Conservation (phyloP, 2,329 filamentous ascomycete species). For the Phialophora verrucosa region DNA sequence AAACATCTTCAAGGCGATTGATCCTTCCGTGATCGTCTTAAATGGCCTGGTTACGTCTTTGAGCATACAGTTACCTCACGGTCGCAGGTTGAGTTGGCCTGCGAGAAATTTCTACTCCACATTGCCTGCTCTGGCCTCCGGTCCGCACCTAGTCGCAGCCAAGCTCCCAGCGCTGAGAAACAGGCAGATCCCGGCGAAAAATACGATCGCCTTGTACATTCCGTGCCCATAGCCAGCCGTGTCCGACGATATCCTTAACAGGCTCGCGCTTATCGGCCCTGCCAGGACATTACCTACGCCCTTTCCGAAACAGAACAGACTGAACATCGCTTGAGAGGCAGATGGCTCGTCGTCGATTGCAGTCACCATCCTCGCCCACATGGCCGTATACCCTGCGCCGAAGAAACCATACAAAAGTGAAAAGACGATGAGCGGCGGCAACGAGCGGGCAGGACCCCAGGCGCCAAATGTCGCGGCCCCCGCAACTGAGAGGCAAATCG, state of each 20-base stretch:
- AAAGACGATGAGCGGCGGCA: slow-evolving; percentile 52
- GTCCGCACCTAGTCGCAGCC: background rate
- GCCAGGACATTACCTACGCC: slow-evolving; percentile 40
- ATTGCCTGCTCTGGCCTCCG: background rate
- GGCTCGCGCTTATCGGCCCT: slow-evolving; percentile 37
- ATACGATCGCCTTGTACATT: slow-evolving; percentile 33
- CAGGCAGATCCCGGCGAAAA: slow-evolving; percentile 38
- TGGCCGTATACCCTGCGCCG: slow-evolving; percentile 50
- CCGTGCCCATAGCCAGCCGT: slow-evolving; percentile 25
- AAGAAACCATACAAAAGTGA: slow-evolving; percentile 54
- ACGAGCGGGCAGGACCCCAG: slow-evolving; percentile 54
- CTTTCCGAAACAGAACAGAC: slow-evolving; percentile 37
- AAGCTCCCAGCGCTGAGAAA: slow-evolving; percentile 30
- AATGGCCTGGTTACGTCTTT: background rate
- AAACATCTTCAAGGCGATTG: background rate
- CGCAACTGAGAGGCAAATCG: slow-evolving; percentile 51
- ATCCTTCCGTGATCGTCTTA: background rate
- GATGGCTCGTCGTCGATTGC: slow-evolving; percentile 27
- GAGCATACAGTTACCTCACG: background rate
- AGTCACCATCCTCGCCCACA: slow-evolving; percentile 51
- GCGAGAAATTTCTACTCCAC: background rate
- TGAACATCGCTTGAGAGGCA: slow-evolving; percentile 32
- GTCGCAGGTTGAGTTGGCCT: background rate
- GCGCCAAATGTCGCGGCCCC: slow-evolving; percentile 51
- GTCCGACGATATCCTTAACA: slow-evolving; percentile 22